Evolutionary conservation across 2,329 filamentous ascomycete genomes (phyloP).

Genomic region (Ophiostoma sp.): DNA sequence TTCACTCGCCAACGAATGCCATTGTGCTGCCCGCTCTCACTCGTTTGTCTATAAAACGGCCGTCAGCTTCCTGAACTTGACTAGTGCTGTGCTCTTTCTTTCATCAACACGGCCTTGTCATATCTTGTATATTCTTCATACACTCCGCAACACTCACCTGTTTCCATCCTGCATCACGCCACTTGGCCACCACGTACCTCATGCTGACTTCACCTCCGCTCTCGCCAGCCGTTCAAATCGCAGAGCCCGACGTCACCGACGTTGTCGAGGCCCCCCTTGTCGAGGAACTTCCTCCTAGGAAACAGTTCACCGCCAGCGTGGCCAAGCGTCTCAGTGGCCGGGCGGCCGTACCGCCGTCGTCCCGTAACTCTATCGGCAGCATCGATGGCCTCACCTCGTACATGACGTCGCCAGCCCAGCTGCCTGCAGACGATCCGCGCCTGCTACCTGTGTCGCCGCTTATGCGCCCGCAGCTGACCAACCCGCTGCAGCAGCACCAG

Average conservation of each 20-base stretch:
- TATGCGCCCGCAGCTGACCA: conserved; percentile 20
- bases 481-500: conserved; percentile 34
- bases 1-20: background rate
- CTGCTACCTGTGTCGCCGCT: conserved; percentile 18
- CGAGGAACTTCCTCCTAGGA: conserved; percentile 38
- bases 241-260: conserved; percentile 41
- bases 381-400: conserved; percentile 33
- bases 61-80: background rate
- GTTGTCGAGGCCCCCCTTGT: conserved; percentile 26
- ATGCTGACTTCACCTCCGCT: background rate
- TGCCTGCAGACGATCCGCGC: conserved; percentile 28
- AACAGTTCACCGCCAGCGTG: conserved; percentile 42
- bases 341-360: conserved; percentile 34
- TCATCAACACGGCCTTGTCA: background rate
- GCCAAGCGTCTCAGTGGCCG: conserved; percentile 43
- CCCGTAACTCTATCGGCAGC: conserved; percentile 42
- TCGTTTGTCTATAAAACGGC: background rate
- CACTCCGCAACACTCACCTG: background rate
- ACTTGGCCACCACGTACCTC: background rate
- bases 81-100: background rate
- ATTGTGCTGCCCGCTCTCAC: background rate
- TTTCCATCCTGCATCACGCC: background rate
- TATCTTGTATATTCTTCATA: background rate
- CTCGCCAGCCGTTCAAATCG: conserved; percentile 50
- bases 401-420: conserved; percentile 28